These are phyloP conservation scores for Kwoniella shandongensis DNA, from an alignment of 768 basidiomycete species.

Conservation along the genomic window DNA sequence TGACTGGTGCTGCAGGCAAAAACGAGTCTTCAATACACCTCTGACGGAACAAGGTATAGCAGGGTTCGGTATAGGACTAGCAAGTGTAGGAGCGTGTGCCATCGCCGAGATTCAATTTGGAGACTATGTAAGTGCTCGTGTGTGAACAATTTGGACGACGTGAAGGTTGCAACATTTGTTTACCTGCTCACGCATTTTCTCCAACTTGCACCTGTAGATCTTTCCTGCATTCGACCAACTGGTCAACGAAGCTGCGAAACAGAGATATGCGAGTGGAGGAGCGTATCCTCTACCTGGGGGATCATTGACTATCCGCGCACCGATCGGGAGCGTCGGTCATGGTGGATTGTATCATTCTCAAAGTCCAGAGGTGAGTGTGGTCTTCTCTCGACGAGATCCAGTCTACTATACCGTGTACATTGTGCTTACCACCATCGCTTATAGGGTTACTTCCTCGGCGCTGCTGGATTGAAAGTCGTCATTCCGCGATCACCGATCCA, in stretches of 20 bases:
- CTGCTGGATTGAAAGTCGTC: slow-evolving; percentile 89
- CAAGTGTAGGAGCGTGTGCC: slow-evolving; percentile 88
- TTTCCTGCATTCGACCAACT: slow-evolving; percentile 94
- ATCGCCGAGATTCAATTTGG: slow-evolving; percentile 77
- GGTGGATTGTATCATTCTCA: slow-evolving; percentile 93
- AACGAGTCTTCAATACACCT: slow-evolving; percentile 94
- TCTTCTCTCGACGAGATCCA: no score
- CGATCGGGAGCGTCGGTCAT: slow-evolving; percentile 87
- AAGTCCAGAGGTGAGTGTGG: slow-evolving; percentile 65
- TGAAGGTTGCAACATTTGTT: no score
- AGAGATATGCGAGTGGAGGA: slow-evolving; percentile 84
- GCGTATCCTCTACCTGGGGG: slow-evolving; percentile 54
- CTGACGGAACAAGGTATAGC: slow-evolving; percentile 72
- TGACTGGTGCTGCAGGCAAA: slow-evolving; percentile 58
- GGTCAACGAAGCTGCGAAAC: slow-evolving; percentile 93
- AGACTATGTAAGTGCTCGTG: slow-evolving; percentile 43
- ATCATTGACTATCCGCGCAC: slow-evolving; percentile 75
- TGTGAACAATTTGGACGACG: neutral
- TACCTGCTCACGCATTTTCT: no score
- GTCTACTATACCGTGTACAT: no score
- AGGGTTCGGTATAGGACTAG: slow-evolving; percentile 88
- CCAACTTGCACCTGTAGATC: slow-evolving; percentile 61
- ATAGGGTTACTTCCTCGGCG: slow-evolving; percentile 78
- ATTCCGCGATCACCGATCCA: slow-evolving; percentile 92
- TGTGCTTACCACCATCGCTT: no score